Conservation (phyloP, 2,329 filamentous ascomycete genomes). For the Lecanicillium sp. region DNA sequence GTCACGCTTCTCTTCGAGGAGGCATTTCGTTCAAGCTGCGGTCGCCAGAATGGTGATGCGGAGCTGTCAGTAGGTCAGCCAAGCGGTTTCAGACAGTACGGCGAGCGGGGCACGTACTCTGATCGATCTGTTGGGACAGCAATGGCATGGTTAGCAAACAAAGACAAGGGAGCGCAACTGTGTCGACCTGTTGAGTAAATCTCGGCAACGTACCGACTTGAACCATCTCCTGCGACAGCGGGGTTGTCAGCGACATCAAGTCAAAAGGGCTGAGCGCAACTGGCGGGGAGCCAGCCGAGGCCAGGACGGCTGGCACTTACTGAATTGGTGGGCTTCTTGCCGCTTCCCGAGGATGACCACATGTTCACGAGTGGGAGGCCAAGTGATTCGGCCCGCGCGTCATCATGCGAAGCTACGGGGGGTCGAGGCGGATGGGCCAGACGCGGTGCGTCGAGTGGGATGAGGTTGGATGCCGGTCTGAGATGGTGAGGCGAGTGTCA, state of each 20-base stretch:
- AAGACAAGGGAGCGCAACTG: background rate
- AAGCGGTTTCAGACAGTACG: slow-evolving; percentile 6
- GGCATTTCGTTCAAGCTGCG: slow-evolving; percentile 47
- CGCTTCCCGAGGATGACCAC: slow-evolving; percentile 59
- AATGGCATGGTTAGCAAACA: slow-evolving; percentile 23
- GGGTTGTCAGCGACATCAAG: slow-evolving; percentile 30
- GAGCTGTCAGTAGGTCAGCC: slow-evolving; percentile 49
- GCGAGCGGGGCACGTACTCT: slow-evolving; percentile 42
- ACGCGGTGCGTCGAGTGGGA: slow-evolving; percentile 13
- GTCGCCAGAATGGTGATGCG: slow-evolving; percentile 82
- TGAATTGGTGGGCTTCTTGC: slow-evolving; percentile 67
- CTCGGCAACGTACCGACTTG: slow-evolving; percentile 80
- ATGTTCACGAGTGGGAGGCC: slow-evolving; percentile 36
- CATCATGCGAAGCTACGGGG: slow-evolving; percentile 25
- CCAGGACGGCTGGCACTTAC: slow-evolving; percentile 39
- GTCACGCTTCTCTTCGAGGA: slow-evolving; percentile 44
- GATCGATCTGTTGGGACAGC: slow-evolving; percentile 45
- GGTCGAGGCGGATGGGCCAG: slow-evolving; percentile 14
- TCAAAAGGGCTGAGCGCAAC: slow-evolving; percentile 15
- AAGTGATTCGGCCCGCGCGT: slow-evolving; percentile 21
- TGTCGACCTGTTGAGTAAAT: no score
- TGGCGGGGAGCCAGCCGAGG: no score
- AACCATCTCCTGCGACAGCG: slow-evolving; percentile 82
- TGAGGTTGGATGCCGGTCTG: slow-evolving; percentile 19
- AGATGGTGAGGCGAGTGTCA: slow-evolving; percentile 1